phyloP scores from a whole-genome alignment of 495 filamentous ascomycete genomes.

The Neurospora sublineolata region DNA sequence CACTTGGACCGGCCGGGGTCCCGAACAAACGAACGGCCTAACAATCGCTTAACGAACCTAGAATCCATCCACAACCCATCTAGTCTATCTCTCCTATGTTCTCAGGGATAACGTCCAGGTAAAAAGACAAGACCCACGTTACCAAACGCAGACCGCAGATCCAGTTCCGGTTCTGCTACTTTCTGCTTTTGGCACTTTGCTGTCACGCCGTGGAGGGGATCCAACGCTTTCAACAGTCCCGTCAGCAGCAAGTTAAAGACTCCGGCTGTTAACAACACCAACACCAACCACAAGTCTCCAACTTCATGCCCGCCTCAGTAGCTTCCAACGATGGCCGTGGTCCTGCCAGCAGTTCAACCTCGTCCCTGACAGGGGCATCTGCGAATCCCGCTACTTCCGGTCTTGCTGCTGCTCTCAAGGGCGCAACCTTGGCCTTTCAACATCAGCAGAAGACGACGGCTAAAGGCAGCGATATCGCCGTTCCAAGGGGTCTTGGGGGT shows the following conservation, averaged over 20 bases:
- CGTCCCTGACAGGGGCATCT: constrained; percentile 1
- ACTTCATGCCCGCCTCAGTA: constrained; percentile 1
- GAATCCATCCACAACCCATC: neutral
- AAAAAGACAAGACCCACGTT: neutral
- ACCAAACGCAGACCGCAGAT: neutral
- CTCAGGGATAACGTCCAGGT: neutral
- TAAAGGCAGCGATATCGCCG: constrained; percentile 1
- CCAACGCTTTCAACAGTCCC: neutral
- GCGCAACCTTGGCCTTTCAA: constrained; percentile 36
- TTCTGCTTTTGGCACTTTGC: neutral
- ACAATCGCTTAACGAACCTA: neutral
- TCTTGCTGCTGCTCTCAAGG: constrained; percentile 30
- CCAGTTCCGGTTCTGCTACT: neutral
- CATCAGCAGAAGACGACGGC: constrained; percentile 12
- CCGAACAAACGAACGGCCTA: neutral
- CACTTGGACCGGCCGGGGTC: neutral
- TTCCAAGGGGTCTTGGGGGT: neutral
- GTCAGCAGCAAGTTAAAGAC: neutral
- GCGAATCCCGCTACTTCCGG: constrained; percentile 5
- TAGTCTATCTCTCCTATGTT: neutral
- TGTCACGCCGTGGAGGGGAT: neutral
- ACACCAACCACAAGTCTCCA: neutral
- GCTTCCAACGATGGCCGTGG: constrained; percentile 1
- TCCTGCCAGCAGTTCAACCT: neutral
- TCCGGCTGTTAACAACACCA: neutral